A percentile compares a stretch with the other conserved stretches of the same genome.
These are phyloP conservation scores for Saturnispora zaruensis DNA, from an alignment of 805 yeast species.

Conservation along the genomic window DNA sequence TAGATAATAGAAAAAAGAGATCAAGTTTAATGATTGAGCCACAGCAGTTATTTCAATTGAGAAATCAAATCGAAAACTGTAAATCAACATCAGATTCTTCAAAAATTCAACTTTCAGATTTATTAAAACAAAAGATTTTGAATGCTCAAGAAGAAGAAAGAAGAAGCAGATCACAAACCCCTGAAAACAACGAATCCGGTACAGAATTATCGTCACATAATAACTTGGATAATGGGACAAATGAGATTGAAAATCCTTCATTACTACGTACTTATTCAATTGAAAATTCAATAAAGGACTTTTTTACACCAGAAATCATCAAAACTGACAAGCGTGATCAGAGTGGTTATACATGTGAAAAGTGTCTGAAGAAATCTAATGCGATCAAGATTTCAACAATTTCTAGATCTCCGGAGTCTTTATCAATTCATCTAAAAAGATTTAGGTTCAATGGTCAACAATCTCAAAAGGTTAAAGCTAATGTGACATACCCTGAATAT, in stretches of 20 bases:
- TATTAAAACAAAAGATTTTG: slow-evolving; percentile 24
- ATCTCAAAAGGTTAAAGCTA: slow-evolving; percentile 80
- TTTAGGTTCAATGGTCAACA: slow-evolving; percentile 75
- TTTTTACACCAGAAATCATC: slow-evolving; percentile 75
- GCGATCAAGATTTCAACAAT: slow-evolving; percentile 73
- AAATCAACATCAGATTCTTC: slow-evolving; percentile 19
- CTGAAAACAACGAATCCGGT: slow-evolving; percentile 13
- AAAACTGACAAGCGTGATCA: slow-evolving; percentile 58
- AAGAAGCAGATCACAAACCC: slow-evolving; percentile 22
- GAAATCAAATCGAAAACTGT: slow-evolving; percentile 23
- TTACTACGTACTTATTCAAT: slow-evolving; percentile 40
- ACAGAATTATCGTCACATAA: background rate
- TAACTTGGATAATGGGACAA: background rate
- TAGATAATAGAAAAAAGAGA: slow-evolving; percentile 44
- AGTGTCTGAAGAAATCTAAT: slow-evolving; percentile 65
- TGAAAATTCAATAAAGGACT: slow-evolving; percentile 68
- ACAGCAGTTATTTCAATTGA: slow-evolving; percentile 21
- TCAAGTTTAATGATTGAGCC: slow-evolving; percentile 25
- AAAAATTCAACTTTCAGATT: slow-evolving; percentile 22
- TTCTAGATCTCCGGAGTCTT: slow-evolving; percentile 77
- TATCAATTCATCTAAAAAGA: slow-evolving; percentile 80
- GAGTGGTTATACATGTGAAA: slow-evolving; percentile 80
- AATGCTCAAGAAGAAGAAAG: slow-evolving; percentile 21
- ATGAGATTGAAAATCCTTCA: slow-evolving; percentile 4
- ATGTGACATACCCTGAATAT: slow-evolving; percentile 70